Evolutionary conservation across 495 filamentous ascomycete species (phyloP), one percentile per base, ranked within the genome.

Genomic region (Achaetomiella virescens): DNA sequence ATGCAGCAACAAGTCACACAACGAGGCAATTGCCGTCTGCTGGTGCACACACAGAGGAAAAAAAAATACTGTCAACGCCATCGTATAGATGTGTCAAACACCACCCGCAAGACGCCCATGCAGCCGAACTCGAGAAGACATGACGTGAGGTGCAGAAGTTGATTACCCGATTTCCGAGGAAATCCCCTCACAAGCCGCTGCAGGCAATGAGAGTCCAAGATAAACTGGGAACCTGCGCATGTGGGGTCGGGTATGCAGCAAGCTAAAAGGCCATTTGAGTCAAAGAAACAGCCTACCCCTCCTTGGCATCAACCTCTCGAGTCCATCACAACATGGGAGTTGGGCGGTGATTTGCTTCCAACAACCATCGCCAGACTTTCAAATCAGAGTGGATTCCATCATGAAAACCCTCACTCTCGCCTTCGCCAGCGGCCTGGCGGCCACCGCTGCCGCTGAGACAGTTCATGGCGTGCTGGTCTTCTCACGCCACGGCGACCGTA

Each of bases 351-450:
- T n/a, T n/a, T n/a, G n/a, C n/a, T n/a, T n/a, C n/a, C 27, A 31
- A 9, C 27, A 31, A 31, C 27, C 27, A n/a, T n/a, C n/a, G n/a
- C n/a, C n/a, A n/a, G n/a, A n/a, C n/a, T n/a, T n/a, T n/a, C n/a
- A n/a, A n/a, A n/a, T n/a, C n/a, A n/a, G n/a, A 25, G 4, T 6
- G 6, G 14, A 27, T 9, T 3, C 29, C 46, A 47, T 10, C 9
- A 47, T 54, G 52, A 33, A 44, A 20, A 40, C 52, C 1, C 37
- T 42, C 15, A 40, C 31, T 6, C 43, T 54, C 3, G 42, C 43
- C 42, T 31, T 47, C 3, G 14, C 21, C 42, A 24, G 18, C 9
- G 52, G 52, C 6, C 31, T 87, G 85, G 60, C 84, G 83, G 35
- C 48, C 54, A 46, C 54, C 10, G 54, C 55, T 15, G 48, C 47